These are phyloP conservation scores for Gelatoporia subvermispora DNA, from an alignment of 768 basidiomycete genomes.

Conservation along the genomic window DNA sequence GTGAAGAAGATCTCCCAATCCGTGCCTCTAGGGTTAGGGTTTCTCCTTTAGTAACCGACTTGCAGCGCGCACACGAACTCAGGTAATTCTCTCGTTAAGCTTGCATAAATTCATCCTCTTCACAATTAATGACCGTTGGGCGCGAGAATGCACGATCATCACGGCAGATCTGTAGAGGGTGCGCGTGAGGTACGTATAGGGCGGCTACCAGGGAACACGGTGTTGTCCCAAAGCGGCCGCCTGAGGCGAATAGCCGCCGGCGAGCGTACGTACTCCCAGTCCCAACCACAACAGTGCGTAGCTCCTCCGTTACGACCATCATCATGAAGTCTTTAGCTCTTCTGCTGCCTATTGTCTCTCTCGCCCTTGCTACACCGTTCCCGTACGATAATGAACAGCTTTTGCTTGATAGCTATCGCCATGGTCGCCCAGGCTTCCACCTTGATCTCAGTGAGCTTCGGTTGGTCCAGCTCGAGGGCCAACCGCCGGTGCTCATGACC, in stretches of 20 bases:
- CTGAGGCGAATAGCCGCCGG: neutral
- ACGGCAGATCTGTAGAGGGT: too few species aligned
- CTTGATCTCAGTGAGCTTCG: conserved; percentile 70
- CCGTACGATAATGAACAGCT: conserved; percentile 30
- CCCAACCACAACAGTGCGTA: neutral
- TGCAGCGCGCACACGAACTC: too few species aligned
- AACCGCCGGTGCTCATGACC: conserved; percentile 71
- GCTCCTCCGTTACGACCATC: conserved; percentile 6
- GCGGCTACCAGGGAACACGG: too few species aligned
- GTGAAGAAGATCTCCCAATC: too few species aligned
- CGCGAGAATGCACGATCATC: too few species aligned
- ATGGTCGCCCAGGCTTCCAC: conserved; percentile 47
- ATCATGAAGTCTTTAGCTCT: conserved; percentile 46
- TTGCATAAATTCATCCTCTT: too few species aligned
- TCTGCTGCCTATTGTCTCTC: conserved; percentile 40
- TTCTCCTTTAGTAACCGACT: too few species aligned
- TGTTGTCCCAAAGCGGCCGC: neutral
- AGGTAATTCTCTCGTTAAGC: too few species aligned
- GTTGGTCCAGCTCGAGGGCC: conserved; percentile 70
- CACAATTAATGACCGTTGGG: too few species aligned
- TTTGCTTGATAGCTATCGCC: conserved; percentile 24
- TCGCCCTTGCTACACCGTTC: conserved; percentile 39
- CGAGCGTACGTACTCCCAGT: conserved; percentile 1
- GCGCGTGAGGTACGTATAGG: too few species aligned
- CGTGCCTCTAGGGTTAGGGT: too few species aligned